Evolutionary conservation across 2,329 filamentous ascomycete genomes (phyloP).

Genomic region (Incumbomyces delicatus): DNA sequence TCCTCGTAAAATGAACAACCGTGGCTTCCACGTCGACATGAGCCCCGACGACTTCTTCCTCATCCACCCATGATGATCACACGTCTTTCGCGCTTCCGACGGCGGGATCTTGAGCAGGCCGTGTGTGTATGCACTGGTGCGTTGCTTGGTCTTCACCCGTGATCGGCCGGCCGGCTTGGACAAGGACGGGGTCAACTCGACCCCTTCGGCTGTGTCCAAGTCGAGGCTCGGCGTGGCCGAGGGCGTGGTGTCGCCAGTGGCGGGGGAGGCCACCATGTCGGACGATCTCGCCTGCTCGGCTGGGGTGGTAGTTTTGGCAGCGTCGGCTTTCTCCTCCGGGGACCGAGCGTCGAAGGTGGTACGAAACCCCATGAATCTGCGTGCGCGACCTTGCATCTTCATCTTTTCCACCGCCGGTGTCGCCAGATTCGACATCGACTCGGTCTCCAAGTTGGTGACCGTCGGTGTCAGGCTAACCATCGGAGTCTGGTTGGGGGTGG

Average conservation of each 20-base stretch:
- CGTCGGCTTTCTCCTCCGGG: slow-evolving; percentile 42
- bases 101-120: slow-evolving; percentile 75
- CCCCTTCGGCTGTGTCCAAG: slow-evolving; percentile 60
- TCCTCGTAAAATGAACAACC: slow-evolving; percentile 89
- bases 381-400: slow-evolving; percentile 49
- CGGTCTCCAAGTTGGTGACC: slow-evolving; percentile 47
- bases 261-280: slow-evolving; percentile 51
- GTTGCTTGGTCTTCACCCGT: slow-evolving; percentile 68
- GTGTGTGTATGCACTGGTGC: slow-evolving; percentile 85
- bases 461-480: slow-evolving; percentile 41
- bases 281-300: slow-evolving; percentile 30
- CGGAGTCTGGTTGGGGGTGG: slow-evolving; percentile 30
- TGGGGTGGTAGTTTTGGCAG: slow-evolving; percentile 31
- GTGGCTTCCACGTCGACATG: slow-evolving; percentile 95
- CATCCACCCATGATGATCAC: slow-evolving; percentile 98
- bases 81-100: slow-evolving; percentile 66
- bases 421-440: not conserved
- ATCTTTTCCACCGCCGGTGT: slow-evolving; percentile 35
- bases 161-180: slow-evolving; percentile 42
- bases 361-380: slow-evolving; percentile 59
- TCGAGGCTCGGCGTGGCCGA: slow-evolving; percentile 63
- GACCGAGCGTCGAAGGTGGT: slow-evolving; percentile 69
- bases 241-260: slow-evolving; percentile 64
- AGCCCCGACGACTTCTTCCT: slow-evolving; percentile 95
- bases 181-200: slow-evolving; percentile 33